phyloP scores from a whole-genome alignment of 257 asterid genomes.

The Parsonsia alboflavescens region DNA sequence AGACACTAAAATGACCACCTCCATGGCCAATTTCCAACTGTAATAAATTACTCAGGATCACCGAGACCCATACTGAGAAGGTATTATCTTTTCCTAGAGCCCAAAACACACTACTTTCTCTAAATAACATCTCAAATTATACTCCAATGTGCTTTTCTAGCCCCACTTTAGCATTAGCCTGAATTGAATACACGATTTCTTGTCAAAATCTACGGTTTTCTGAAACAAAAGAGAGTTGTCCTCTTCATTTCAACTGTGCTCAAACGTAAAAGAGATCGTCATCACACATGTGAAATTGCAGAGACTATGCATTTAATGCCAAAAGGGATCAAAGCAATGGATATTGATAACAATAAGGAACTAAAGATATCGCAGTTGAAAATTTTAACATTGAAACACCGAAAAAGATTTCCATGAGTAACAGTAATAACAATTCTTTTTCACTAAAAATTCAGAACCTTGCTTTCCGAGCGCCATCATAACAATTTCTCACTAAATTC shows the following conservation, averaged over 20 bases:
- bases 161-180: background rate
- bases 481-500: background rate
- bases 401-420: background rate
- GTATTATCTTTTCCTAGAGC: background rate
- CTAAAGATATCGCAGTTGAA: background rate
- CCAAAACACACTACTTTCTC: background rate
- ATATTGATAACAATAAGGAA: background rate
- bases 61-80: background rate
- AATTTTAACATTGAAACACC: background rate
- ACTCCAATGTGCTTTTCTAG: background rate
- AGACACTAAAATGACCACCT: background rate
- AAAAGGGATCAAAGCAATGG: background rate
- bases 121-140: background rate
- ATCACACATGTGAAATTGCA: background rate
- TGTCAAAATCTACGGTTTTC: background rate
- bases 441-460: background rate
- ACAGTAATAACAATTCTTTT: background rate
- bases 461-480: background rate
- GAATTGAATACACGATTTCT: background rate
- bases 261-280: background rate
- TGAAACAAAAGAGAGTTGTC: background rate
- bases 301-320: background rate
- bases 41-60: background rate
- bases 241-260: background rate
- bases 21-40: background rate